phyloP scores from a whole-genome alignment of 345 rosid genomes.

The Gossypium australe region DNA sequence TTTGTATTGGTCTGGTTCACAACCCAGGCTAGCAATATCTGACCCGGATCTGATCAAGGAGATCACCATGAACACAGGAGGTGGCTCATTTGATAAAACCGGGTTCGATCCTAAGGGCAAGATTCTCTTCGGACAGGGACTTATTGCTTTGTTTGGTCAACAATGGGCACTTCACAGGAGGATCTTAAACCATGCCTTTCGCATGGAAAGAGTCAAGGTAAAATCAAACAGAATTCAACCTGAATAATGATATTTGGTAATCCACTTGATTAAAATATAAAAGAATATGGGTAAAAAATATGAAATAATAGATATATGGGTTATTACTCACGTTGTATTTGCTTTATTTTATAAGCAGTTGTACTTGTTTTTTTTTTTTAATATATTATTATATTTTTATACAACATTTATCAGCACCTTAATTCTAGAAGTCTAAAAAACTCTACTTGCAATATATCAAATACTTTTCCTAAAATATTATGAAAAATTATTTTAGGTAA shows the following conservation, averaged over 20 bases:
- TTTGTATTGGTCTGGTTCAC: slow-evolving; percentile 72
- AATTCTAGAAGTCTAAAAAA: no score
- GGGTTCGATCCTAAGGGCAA: slow-evolving; percentile 44
- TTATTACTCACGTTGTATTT: no score
- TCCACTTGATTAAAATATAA: neutral
- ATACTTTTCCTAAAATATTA: no score
- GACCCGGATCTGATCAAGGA: slow-evolving; percentile 65
- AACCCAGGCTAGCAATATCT: slow-evolving; percentile 53
- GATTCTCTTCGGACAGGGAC: slow-evolving; percentile 66
- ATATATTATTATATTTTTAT: no score
- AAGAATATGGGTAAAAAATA: no score
- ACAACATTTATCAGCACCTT: no score
- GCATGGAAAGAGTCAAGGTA: slow-evolving; percentile 70
- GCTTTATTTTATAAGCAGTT: no score
- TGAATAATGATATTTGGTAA: neutral
- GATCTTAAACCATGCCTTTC: slow-evolving; percentile 57
- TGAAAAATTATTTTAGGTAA: no score
- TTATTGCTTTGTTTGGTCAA: slow-evolving; percentile 54
- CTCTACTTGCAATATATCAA: no score
- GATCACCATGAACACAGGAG: slow-evolving; percentile 30
- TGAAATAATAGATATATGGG: no score
- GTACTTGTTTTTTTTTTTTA: no score
- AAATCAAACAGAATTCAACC: neutral
- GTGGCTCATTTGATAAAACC: slow-evolving; percentile 37
- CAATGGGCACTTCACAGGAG: slow-evolving; percentile 67